phyloP scores from a whole-genome alignment of 208 protist species.

The Crithidia expoeki region DNA sequence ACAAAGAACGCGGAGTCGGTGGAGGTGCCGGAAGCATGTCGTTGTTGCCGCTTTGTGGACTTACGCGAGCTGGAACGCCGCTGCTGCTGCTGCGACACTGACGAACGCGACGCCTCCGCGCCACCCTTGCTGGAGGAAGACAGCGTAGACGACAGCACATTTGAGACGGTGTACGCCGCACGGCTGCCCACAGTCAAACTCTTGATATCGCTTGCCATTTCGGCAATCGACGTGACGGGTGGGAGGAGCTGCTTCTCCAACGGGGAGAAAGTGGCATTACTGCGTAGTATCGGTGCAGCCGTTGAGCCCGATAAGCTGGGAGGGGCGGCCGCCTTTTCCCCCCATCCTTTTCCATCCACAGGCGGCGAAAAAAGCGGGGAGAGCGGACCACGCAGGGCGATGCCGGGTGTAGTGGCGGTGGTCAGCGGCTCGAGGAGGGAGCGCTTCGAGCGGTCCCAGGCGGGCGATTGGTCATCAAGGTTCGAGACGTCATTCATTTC shows the following conservation, averaged over 20 bases:
- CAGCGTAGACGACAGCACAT: not conserved
- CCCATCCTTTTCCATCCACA: not conserved
- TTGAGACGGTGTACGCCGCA: not conserved
- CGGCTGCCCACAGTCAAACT: no score
- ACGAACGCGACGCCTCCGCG: constrained; percentile 1
- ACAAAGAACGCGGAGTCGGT: no score
- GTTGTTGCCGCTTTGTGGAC: no score
- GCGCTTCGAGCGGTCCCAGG: not conserved
- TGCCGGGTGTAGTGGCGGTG: not conserved
- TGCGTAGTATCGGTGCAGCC: not conserved
- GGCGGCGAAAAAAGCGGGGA: not conserved
- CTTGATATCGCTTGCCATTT: not conserved
- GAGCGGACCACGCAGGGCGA: not conserved
- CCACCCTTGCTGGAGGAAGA: not conserved
- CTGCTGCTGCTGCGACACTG: not conserved
- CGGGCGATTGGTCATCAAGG: not conserved
- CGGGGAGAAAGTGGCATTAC: not conserved
- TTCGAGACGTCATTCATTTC: not conserved
- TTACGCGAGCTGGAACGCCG: not conserved
- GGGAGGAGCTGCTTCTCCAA: constrained; percentile 1
- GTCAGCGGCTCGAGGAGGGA: constrained; percentile 7
- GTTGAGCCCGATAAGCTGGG: not conserved
- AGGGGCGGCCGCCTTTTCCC: not conserved
- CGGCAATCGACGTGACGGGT: not conserved
- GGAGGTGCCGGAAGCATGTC: not conserved